Evolutionary conservation across 176 grass and related monocot species (phyloP).

Genomic region (Coix lacrymajobi): DNA sequence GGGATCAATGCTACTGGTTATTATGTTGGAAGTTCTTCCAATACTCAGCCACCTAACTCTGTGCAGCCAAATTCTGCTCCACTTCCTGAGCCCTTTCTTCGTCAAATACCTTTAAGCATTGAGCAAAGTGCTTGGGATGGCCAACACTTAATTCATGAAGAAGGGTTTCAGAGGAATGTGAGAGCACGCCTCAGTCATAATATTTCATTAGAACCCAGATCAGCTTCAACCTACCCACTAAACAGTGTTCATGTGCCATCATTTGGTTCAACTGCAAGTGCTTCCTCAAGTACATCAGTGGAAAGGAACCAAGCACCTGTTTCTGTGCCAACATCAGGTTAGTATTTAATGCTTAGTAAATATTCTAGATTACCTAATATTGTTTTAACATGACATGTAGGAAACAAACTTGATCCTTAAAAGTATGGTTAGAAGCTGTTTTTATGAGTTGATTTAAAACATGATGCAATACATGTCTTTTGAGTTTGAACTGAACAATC

Average conservation of each 20-base stretch:
- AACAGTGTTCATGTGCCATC: neutral
- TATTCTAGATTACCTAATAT: neutral
- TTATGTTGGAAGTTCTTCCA: constrained; percentile 59
- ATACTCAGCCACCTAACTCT: constrained; percentile 24
- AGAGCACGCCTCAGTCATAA: constrained; percentile 33
- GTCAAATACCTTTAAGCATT: constrained; percentile 25
- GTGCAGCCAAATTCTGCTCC: constrained; percentile 27
- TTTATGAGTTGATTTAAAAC: neutral
- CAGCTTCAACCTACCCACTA: constrained; percentile 25
- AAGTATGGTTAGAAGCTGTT: neutral
- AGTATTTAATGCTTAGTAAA: neutral
- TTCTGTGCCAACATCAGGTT: constrained; percentile 41
- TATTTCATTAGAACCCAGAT: constrained; percentile 33
- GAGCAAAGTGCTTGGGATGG: constrained; percentile 23
- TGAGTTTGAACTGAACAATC: constrained; percentile 1
- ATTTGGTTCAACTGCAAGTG: constrained; percentile 30
- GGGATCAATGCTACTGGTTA: constrained; percentile 21
- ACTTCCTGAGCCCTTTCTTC: constrained; percentile 6
- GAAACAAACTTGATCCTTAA: neutral
- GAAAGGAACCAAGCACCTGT: constrained; percentile 26
- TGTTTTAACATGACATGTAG: neutral
- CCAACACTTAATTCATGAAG: constrained; percentile 21
- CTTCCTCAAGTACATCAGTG: constrained; percentile 4
- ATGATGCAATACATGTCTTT: neutral
- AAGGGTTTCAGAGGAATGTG: constrained; percentile 63